Base-by-base conservation (phyloP, 306 rosid species). In the Gynostemma pentaphyllum region DNA sequence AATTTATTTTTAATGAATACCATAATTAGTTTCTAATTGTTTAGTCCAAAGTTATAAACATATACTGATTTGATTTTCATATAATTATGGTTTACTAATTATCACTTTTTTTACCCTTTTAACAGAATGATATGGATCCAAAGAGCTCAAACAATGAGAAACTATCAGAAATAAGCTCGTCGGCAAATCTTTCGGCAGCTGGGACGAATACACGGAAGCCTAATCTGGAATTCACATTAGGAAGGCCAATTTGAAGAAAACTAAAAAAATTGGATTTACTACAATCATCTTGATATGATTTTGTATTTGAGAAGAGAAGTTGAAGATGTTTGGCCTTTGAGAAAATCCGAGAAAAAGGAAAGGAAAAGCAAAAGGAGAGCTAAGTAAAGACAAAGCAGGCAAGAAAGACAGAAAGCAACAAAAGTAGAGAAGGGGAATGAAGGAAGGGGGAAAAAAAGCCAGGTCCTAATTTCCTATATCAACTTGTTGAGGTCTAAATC, bases 221-320 rank as follows among this genome's bases (percentile, higher is more conserved):
- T 66, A 85, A 80, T 74, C 66, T 85, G 81, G 94, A 82, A 67
- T 85, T 85, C 84, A 85, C 84, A 34, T 80, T 85, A 76, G 88
- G 94, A 12, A 83, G 79, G 53, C 71, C 88, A 59, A 67, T 79
- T 51, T 79, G 78, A 68, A 40, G 80, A 67, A 79, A 29, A 13
- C 14, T 21, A 60, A 19, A 3, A 57, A 2, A 52, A 30, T 27
- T 28, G 32, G 32, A 56, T 2, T 56, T 57, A 32, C 46, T 57
- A 57, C 28, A n/a, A n/a, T 57, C 64, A 57, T 24, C 39, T 36
- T 51, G 62, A 34, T 24, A 55, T 62, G 12, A 41, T 63, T 27
- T 63, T 27, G 23, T 45, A 64, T 64, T 13, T 27, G 34, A 14
- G 30, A 66, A 63, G 40, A 63, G 41, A 51, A 40, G 44, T 7